Evolutionary conservation across 345 rosid genomes (phyloP), one percentile per base, ranked within the genome.

Genomic region (Rhizophora apiculata): DNA sequence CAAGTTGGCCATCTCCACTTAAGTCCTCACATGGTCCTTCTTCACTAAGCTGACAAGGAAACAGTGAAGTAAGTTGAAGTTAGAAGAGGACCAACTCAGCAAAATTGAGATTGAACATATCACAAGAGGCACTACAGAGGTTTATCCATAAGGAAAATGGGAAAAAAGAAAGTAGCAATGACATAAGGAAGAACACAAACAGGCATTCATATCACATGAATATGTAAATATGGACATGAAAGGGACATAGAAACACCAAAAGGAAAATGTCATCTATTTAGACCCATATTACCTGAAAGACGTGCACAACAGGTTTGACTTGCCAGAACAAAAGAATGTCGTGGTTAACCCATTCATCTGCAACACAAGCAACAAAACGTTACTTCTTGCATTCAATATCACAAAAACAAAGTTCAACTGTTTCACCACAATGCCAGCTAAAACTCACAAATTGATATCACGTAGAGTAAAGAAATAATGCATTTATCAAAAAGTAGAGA

Each of bases 21-120:
- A 87, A 57, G 18, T 90, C 97, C 80, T 95, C 99, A 67, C 97
- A 92, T 0, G 99, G 98, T 59, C 99, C 99, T 82, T 92, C 99
- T 80, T 95, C 97, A 48, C 83, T 82, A 69, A 95, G 89, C 99
- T 95, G 82, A 65, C 68, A 78, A 87, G 66, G 15, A 60, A 69
- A 64, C 59, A 63, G 36, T 55, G 53, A 27, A 54, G 68, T 59
- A 22, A 49, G 39, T 58, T 18, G 32, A 39, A 74, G 51, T 62
- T 76, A 49, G 52, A 52, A 27, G 48, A 70, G 57, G n/a, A 24
- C 6, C 63, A 29, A 36, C 68, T 62, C 62, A 62, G 13, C 13
- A 63, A 37, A n/a, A 30, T 52, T 7, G 34, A 29, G 5, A 61
- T 21, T 6, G 5, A 54, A 64, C 19, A 9, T 22, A 24, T 49